A percentile compares a stretch with the other conserved stretches of the same genome.
phyloP scores from a whole-genome alignment of 2,329 filamentous ascomycete genomes.

The Phaeosphaeriaceae sp. region DNA sequence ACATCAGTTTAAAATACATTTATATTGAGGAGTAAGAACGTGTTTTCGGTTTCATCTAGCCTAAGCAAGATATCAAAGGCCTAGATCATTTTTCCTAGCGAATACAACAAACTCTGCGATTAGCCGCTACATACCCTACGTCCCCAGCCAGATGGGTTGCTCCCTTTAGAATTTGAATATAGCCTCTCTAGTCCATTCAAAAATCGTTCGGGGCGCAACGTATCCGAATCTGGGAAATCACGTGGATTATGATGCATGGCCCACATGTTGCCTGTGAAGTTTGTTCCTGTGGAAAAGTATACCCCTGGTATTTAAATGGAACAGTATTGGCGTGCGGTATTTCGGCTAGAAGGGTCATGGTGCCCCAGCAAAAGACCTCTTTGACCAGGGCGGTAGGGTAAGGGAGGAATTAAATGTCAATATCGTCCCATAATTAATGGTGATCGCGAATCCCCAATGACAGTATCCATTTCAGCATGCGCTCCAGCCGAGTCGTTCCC shows the following conservation, averaged over 20 bases:
- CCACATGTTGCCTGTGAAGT: not conserved
- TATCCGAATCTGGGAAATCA: not conserved
- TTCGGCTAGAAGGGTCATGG: not conserved
- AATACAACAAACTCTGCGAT: not conserved
- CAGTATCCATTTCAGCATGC: too few relatives aligned
- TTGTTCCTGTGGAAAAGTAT: not conserved
- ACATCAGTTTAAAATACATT: not conserved
- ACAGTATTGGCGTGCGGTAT: not conserved
- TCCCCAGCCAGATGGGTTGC: not conserved
- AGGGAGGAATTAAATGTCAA: not conserved
- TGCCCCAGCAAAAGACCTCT: not conserved
- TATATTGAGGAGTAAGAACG: not conserved
- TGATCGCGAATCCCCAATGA: too few relatives aligned
- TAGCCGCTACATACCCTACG: not conserved
- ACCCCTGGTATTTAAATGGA: not conserved
- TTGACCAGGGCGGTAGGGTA: not conserved
- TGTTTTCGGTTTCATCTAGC: not conserved
- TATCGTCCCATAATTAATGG: slow-evolving; percentile 1
- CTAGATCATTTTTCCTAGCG: not conserved
- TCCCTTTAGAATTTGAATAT: not conserved
- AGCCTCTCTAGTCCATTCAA: not conserved
- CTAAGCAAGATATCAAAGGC: not conserved
- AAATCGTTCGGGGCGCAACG: not conserved
- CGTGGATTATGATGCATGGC: not conserved
- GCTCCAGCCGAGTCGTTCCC: too few relatives aligned